Evolutionary conservation across 352 stramenopile species (phyloP).

Genomic region (Phytophthora kernoviae): DNA sequence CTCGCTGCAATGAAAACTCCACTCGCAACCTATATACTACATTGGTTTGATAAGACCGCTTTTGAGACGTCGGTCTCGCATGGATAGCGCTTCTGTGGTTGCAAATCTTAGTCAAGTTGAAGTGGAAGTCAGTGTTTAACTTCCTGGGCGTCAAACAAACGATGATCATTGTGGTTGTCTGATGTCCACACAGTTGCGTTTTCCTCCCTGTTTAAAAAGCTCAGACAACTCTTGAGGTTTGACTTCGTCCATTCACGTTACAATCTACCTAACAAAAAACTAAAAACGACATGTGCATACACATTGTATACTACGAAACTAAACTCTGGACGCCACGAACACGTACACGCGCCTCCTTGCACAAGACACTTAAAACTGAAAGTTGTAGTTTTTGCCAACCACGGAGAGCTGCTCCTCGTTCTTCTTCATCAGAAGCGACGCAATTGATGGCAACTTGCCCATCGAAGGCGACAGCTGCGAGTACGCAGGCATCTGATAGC

Average conservation of each 20-base stretch:
- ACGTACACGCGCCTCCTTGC: slow-evolving; percentile 5
- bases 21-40: too few species aligned
- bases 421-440: slow-evolving; percentile 54
- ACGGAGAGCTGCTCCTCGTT: slow-evolving; percentile 19
- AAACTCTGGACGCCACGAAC: slow-evolving; percentile 18
- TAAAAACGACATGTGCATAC: slow-evolving; percentile 1
- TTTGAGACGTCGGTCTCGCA: too few species aligned
- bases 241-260: slow-evolving; percentile 19
- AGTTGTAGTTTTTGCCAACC: slow-evolving; percentile 21
- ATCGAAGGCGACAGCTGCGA: slow-evolving; percentile 19
- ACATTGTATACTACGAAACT: slow-evolving; percentile 6
- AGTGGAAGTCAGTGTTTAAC: too few species aligned
- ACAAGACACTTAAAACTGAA: slow-evolving; percentile 37
- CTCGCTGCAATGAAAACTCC: too few species aligned
- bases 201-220: slow-evolving; percentile 5
- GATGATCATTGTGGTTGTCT: too few species aligned
- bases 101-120: too few species aligned
- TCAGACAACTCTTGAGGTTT: slow-evolving; percentile 10
- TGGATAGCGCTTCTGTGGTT: too few species aligned
- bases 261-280: slow-evolving; percentile 28
- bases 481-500: slow-evolving; percentile 27
- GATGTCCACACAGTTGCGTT: too few species aligned
- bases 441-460: slow-evolving; percentile 57
- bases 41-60: too few species aligned
- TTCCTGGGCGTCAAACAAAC: neutral